Conservation (phyloP, 2,329 filamentous ascomycete species). For the Aspergillus novoparasiticus region DNA sequence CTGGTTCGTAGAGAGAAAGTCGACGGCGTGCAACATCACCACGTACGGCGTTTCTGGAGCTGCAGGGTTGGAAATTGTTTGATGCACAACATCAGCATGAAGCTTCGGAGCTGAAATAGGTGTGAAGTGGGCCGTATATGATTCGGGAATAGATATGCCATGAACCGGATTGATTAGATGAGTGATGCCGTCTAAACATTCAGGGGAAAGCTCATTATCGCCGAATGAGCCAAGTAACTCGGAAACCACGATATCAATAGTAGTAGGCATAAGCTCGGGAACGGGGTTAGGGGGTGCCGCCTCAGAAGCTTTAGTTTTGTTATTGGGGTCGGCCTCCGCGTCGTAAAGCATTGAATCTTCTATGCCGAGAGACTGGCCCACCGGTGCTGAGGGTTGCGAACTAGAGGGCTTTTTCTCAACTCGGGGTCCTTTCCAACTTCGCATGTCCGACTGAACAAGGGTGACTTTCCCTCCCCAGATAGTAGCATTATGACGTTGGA, state of each 20-base stretch:
- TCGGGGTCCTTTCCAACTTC: constrained; percentile 83
- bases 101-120: constrained; percentile 87
- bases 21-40: constrained; percentile 85
- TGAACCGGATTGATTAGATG: constrained; percentile 77
- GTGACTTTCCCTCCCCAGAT: constrained; percentile 81
- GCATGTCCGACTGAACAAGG: constrained; percentile 95
- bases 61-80: constrained; percentile 63
- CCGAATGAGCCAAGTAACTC: constrained; percentile 91
- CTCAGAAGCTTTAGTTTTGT: constrained; percentile 37
- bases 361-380: constrained; percentile 40
- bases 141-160: constrained; percentile 90
- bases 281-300: constrained; percentile 49
- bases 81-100: constrained; percentile 73
- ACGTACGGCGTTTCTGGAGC: constrained; percentile 94
- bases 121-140: constrained; percentile 91
- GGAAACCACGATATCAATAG: constrained; percentile 86
- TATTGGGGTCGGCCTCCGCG: constrained; percentile 33
- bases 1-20: constrained; percentile 76
- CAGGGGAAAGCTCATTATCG: constrained; percentile 94
- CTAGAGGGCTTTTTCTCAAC: constrained; percentile 24
- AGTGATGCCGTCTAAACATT: constrained; percentile 95
- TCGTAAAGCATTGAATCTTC: constrained; percentile 27
- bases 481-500: constrained; percentile 80
- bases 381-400: constrained; percentile 19
- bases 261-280: constrained; percentile 29